Conservation (phyloP, 306 rosid species). For the Trichosanthes truncata region DNA sequence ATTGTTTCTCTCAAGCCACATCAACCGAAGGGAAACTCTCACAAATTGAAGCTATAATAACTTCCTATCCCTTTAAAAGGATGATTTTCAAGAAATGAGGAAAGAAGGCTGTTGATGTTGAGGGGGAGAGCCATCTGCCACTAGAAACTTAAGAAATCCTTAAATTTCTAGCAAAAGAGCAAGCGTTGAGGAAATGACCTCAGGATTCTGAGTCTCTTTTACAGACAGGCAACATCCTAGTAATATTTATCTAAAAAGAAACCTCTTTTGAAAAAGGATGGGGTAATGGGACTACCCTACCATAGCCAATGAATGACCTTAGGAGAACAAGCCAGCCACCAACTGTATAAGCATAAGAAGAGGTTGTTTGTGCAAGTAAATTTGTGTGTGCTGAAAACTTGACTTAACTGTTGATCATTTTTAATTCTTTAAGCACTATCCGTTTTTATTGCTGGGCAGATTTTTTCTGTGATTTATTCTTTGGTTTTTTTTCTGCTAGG, state of each 20-base stretch:
- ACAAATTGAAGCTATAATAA: not conserved
- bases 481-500: slow-evolving; percentile 26
- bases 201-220: not conserved
- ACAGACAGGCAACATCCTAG: not conserved
- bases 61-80: not conserved
- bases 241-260: not conserved
- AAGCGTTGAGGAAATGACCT: not conserved
- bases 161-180: not conserved
- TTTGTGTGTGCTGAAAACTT: not conserved
- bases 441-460: not conserved
- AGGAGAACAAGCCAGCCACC: not conserved
- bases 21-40: not conserved
- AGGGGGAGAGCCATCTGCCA: not conserved
- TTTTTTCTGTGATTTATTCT: not conserved
- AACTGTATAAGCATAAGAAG: not conserved
- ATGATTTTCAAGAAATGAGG: not conserved
- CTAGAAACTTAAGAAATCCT: not conserved
- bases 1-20: not conserved
- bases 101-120: not conserved
- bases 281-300: not conserved
- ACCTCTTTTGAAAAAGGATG: not conserved
- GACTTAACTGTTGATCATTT: not conserved
- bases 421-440: not conserved
- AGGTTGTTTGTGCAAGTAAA: not conserved
- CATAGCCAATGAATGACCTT: not conserved